These are phyloP conservation scores for Solanum hybrid DNA, from an alignment of 305 asterid species.

Conservation along the genomic window DNA sequence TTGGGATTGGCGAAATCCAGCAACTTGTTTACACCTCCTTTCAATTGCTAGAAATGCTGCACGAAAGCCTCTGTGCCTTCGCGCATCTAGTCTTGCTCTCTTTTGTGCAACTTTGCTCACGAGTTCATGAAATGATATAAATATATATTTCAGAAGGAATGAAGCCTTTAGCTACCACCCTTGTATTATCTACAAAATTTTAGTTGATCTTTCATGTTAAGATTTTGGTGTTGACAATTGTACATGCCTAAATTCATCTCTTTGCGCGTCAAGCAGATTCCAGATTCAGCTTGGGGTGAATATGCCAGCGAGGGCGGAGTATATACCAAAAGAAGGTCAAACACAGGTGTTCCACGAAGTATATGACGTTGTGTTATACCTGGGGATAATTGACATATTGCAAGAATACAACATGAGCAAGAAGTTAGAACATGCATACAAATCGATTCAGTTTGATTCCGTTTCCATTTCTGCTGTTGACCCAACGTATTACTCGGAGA, in stretches of 20 bases:
- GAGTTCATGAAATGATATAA: neutral
- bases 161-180: neutral
- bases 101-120: neutral
- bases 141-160: neutral
- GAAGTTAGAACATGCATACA: conserved; percentile 81
- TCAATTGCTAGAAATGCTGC: neutral
- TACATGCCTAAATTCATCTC: neutral
- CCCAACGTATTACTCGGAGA: conserved; percentile 69
- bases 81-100: neutral
- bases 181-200: neutral
- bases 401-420: conserved; percentile 88
- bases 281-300: conserved; percentile 97
- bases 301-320: conserved; percentile 98
- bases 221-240: neutral
- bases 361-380: conserved; percentile 78
- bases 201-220: neutral
- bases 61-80: neutral
- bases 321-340: conserved; percentile 30
- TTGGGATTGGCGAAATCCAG: neutral
- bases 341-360: conserved; percentile 59
- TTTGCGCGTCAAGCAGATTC: conserved; percentile 34
- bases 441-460: conserved; percentile 77
- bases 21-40: neutral
- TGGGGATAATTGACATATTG: conserved; percentile 66
- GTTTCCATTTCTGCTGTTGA: conserved; percentile 83